phyloP scores from a whole-genome alignment of 2,329 filamentous ascomycete species.

The Seiridium cupressi region DNA sequence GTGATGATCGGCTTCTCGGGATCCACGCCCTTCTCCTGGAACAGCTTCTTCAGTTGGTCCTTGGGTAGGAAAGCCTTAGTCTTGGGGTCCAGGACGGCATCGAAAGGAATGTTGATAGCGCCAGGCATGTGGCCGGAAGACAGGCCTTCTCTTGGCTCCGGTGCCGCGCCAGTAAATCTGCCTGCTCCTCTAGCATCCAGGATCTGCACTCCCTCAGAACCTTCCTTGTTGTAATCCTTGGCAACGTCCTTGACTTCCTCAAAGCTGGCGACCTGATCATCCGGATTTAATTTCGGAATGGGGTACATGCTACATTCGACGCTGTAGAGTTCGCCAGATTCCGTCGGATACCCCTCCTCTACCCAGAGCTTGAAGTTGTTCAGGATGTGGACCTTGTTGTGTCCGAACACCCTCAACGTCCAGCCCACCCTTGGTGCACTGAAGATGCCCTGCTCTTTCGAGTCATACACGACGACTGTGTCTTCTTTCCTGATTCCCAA shows the following conservation, averaged over 20 bases:
- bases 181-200: slow-evolving; percentile 81
- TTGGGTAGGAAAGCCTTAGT: slow-evolving; percentile 77
- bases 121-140: slow-evolving; percentile 91
- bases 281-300: slow-evolving; percentile 56
- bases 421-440: slow-evolving; percentile 90
- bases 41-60: slow-evolving; percentile 71
- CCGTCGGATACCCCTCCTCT: slow-evolving; percentile 75
- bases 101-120: slow-evolving; percentile 79
- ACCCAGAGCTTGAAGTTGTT: slow-evolving; percentile 98
- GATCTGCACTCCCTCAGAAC: slow-evolving; percentile 79
- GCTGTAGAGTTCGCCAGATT: slow-evolving; percentile 72
- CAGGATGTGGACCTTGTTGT: slow-evolving; percentile 81
- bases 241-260: slow-evolving; percentile 80
- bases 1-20: slow-evolving; percentile 78
- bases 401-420: slow-evolving; percentile 89
- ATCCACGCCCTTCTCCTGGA: slow-evolving; percentile 78
- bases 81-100: slow-evolving; percentile 74
- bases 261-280: slow-evolving; percentile 71
- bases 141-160: slow-evolving; percentile 82
- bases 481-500: slow-evolving; percentile 87
- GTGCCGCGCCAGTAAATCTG: slow-evolving; percentile 77
- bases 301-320: slow-evolving; percentile 65
- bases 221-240: slow-evolving; percentile 76
- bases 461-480: slow-evolving; percentile 91
- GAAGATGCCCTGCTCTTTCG: slow-evolving; percentile 87